phyloP scores from a whole-genome alignment of 2,329 filamentous ascomycete genomes.

The Diaporthe destruens region DNA sequence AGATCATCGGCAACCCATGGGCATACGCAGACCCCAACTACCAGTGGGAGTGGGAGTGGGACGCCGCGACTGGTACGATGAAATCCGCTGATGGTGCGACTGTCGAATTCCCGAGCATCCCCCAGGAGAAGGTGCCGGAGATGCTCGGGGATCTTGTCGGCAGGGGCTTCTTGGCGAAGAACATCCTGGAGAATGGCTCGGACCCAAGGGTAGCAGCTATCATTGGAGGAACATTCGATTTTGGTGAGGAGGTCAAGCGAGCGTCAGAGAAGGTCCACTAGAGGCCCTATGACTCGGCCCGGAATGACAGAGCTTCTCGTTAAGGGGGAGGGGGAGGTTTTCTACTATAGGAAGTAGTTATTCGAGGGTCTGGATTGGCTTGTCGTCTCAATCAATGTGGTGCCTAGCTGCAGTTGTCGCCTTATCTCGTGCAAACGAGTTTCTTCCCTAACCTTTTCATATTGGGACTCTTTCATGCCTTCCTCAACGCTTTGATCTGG shows the following conservation, averaged over 20 bases:
- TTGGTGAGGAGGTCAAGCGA: slow-evolving; percentile 1
- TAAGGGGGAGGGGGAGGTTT: too few species aligned
- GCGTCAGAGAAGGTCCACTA: not conserved
- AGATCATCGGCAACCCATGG: slow-evolving; percentile 12
- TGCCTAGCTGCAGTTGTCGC: too few species aligned
- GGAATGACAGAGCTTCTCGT: not conserved
- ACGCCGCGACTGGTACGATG: not conserved
- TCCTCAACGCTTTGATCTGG: too few species aligned
- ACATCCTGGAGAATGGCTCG: slow-evolving; percentile 14
- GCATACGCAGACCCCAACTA: slow-evolving; percentile 1
- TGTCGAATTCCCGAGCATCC: not conserved
- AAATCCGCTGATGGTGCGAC: not conserved
- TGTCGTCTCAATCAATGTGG: too few species aligned
- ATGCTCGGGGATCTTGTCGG: not conserved
- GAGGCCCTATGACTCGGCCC: not conserved
- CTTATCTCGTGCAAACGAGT: too few species aligned
- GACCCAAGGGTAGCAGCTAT: not conserved
- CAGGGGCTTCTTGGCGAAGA: slow-evolving; percentile 2
- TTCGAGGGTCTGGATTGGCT: too few species aligned
- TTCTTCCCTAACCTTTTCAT: too few species aligned
- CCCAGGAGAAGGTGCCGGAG: not conserved
- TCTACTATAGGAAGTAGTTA: too few species aligned
- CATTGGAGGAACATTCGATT: not conserved
- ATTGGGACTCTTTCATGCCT: too few species aligned
- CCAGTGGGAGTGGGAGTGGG: slow-evolving; percentile 26